Evolutionary conservation across 345 rosid genomes (phyloP), one percentile per base, ranked within the genome.

Genomic region (Erysimum cheiranthoides): DNA sequence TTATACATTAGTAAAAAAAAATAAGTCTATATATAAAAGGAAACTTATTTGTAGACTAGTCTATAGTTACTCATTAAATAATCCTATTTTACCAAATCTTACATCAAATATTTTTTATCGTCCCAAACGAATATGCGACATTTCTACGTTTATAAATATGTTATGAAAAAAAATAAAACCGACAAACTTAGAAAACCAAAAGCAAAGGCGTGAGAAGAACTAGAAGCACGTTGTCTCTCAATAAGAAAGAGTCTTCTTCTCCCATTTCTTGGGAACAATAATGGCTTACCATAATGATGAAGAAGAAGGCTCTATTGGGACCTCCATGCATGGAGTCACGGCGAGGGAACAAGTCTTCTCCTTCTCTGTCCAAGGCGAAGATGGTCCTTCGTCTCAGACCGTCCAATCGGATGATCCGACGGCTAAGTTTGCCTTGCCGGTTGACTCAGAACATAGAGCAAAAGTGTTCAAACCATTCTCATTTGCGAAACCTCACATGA

Each of bases 401-500:
- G 81, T 78, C 30, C 84, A 83, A 14, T 78, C 88, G 1, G 88
- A 73, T 8, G 91, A 86, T 50, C 87, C 79, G 14, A 74, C 81
- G 1, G 87, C 88, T 25, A 86, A 89, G 54, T 88, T 92, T 70
- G 80, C 61, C 6, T 73, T 88, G 7, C 93, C 92, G 0, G 90
- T 92, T 27, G 90, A 92, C 76, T 89, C 96, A 2, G 97, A 92
- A 68, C 96, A 89, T 82, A 89, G 84, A 60, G 88, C 97, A 43
- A 86, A 73, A 60, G 89, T 73, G 50, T 84, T 87, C 74, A 88
- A 84, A 71, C 58, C 80, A 27, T 80, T 86, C 35, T 92, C 97
- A 3, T 72, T 88, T 0, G 87, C 90, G 2, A 84, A 86, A 32
- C 97, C 97, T 34, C 93, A 89, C 81, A 89, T 89, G 97, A 77